Evolutionary conservation across 345 rosid genomes (phyloP), one percentile per base, ranked within the genome.

Genomic region (Excoecaria agallocha): DNA sequence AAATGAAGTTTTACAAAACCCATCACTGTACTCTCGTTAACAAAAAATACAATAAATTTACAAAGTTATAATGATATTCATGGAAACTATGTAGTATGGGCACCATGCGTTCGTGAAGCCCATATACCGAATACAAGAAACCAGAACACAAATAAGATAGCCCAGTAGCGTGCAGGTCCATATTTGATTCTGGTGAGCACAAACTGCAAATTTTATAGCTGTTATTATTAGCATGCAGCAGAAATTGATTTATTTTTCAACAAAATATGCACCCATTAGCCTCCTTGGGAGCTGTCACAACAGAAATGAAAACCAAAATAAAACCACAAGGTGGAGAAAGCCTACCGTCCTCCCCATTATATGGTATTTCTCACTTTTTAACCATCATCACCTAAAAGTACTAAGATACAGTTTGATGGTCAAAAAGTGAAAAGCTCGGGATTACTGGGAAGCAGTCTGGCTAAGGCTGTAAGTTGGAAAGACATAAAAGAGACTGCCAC

Each of bases 111-210:
- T 80, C 95, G 85, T 17, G 98, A 92, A 13, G 97, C 98, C 98
- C 97, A 94, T 67, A 94, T 92, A 43, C 97, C 97, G 76, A 92
- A 92, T 72, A 94, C 97, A 54, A 94, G 95, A 89, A 94, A 94
- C 97, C 98, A 94, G 87, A 94, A 91, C 79, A 92, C 92, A 74
- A 94, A 92, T 70, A 94, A 84, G 82, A 92, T 89, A 6, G 98
- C 98, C 98, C 97, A 94, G 84, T 92, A 92, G 58, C 98, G 92
- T 64, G 98, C 98, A 52, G 98, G 98, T 71, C 98, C 98, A 22
- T 92, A 90, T 85, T 84, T 94, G 84, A 94, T 92, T 85, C 98
- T 87, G n/a, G 93, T 87, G 30, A 94, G 90, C 86, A 94, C 97
- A 80, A 91, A 78, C 98, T 94, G 98, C 90, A 80, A 73, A 72